Conservation (phyloP, 192 early-diverging fungal species). For the Rhizophagus clarus region DNA sequence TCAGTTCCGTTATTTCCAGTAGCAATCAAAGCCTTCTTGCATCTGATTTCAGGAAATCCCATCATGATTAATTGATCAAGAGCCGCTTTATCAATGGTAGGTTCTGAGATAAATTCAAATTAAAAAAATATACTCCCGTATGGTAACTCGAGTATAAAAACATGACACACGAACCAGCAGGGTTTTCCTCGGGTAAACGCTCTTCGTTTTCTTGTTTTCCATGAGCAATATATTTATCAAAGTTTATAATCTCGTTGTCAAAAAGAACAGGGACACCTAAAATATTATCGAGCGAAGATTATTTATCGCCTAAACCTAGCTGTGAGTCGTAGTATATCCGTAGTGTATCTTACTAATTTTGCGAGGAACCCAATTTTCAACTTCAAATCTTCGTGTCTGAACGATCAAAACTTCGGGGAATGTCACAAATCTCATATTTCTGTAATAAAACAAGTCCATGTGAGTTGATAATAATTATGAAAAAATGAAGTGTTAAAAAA, state of each 20-base stretch:
- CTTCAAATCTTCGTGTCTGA: constrained; percentile 72
- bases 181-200: constrained; percentile 71
- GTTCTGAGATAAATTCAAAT: constrained; percentile 33
- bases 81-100: constrained; percentile 63
- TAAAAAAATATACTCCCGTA: not conserved
- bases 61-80: constrained; percentile 85
- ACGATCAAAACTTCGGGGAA: constrained; percentile 77
- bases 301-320: not conserved
- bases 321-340: not conserved
- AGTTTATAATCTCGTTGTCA: constrained; percentile 53
- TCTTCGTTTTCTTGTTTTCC: constrained; percentile 74
- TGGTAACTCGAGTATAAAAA: not conserved
- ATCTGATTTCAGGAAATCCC: constrained; percentile 89
- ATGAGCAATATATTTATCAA: constrained; percentile 70
- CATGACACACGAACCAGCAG: constrained; percentile 12
- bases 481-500: not conserved
- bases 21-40: constrained; percentile 77
- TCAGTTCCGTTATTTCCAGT: constrained; percentile 85
- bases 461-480: constrained; percentile 1
- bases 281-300: not conserved
- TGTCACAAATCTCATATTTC: constrained; percentile 63
- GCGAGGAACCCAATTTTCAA: constrained; percentile 82
- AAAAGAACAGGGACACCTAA: constrained; percentile 62
- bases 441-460: constrained; percentile 27
- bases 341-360: constrained; percentile 52